Base-by-base conservation (phyloP, 2,329 filamentous ascomycete genomes). In the Ophiostoma montium region DNA sequence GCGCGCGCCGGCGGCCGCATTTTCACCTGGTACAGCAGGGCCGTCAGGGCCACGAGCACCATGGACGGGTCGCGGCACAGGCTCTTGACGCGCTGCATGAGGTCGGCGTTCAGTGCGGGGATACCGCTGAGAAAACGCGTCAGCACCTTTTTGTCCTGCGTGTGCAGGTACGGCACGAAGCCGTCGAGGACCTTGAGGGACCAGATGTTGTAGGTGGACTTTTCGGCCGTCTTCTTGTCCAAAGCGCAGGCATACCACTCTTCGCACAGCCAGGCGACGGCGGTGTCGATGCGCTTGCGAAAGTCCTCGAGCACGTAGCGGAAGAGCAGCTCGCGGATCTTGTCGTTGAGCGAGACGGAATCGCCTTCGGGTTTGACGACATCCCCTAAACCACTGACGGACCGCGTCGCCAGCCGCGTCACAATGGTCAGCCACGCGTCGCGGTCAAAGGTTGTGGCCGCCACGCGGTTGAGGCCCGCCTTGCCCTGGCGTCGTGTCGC, bases 361-460 rank as follows among this genome's bases (percentile, higher is more conserved):
- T n/a, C n/a, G n/a, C n/a, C n/a, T 19, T 42, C 38, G 2, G 48
- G 55, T 48, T 54, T 56, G 50, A 52, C 53, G 7, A 41, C 30
- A 13, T 41, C 19, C 46, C 86, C 82, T 3, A 95, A 71, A 2
- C 83, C 83, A 21, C 79, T 77, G 12, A 78, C 75, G 19, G 86
- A 77, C 35, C 90, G 77, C 3, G 89, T 95, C 12, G 89, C 90
- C 43, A 96, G 69, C 44, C 92, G 80, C 36, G 84, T 84, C 50
- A 96, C 74, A 18, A 96, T 78, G 0, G 87, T 92, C 56, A 94
- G 77, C 89, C 90, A 96, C 0, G 88, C 85, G 54, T 95, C 89
- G 54, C 83, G 76, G 58, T 90, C 87, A 57, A 88, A 86, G 2
- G 82, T 82, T 59, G 82, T 90, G 21, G 85, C 87, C 1, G 90